Conservation (phyloP, 352 stramenopile genomes). For the Blastocystis sp. region DNA sequence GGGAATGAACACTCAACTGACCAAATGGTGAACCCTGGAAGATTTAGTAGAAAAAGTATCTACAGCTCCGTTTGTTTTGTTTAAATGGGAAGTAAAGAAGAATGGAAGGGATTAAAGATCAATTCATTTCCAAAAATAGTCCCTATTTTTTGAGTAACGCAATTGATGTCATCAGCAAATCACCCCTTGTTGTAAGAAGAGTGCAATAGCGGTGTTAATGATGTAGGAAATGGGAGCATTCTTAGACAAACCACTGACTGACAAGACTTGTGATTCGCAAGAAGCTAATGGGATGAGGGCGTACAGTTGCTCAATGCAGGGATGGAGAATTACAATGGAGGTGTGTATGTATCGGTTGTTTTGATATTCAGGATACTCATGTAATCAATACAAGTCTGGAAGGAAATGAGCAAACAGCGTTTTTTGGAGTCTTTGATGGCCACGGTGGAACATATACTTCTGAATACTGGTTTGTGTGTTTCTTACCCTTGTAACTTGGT, state of each 20-base stretch:
- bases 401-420: conserved; percentile 60
- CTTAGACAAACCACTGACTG: conserved; percentile 70
- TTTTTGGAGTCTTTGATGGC: conserved; percentile 72
- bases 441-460: conserved; percentile 70
- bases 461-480: conserved; percentile 51
- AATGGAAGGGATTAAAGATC: background rate
- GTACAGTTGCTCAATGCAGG: conserved; percentile 71
- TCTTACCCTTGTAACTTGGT: background rate
- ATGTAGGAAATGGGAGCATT: conserved; percentile 69
- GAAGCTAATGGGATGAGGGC: conserved; percentile 68
- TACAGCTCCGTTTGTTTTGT: too few species aligned
- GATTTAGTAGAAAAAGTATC: too few species aligned
- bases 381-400: conserved; percentile 64
- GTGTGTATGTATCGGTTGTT: background rate
- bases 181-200: background rate
- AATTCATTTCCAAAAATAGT: background rate
- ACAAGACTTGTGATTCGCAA: conserved; percentile 66
- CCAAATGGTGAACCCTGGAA: too few species aligned
- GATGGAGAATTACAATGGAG: conserved; percentile 72
- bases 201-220: background rate
- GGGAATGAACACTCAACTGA: too few species aligned
- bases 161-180: conserved; percentile 14
- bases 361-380: conserved; percentile 68
- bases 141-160: background rate
- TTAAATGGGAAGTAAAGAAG: too few species aligned